Conservation (phyloP, 768 basidiomycete genomes). For the Lyophyllum shimeji region DNA sequence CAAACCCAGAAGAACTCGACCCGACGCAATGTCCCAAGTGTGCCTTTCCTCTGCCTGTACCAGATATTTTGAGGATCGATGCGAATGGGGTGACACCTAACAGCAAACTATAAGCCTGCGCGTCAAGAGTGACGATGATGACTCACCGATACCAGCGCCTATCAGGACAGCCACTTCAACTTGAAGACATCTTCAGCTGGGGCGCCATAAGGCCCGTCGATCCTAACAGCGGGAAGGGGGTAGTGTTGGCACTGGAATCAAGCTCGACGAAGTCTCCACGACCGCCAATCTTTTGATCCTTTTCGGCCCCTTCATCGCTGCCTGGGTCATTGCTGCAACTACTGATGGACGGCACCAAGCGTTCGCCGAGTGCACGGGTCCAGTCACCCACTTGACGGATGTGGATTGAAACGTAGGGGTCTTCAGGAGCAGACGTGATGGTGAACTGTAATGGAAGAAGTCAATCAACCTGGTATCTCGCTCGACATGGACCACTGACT, state of each 20-base stretch:
- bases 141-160: slow-evolving; percentile 88
- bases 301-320: slow-evolving; percentile 75
- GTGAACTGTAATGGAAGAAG: slow-evolving; percentile 61
- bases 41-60: slow-evolving; percentile 83
- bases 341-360: slow-evolving; percentile 78
- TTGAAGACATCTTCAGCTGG: slow-evolving; percentile 91
- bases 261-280: slow-evolving; percentile 86
- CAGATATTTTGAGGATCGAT: slow-evolving; percentile 93
- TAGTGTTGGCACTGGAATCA: slow-evolving; percentile 46
- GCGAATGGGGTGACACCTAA: slow-evolving; percentile 92
- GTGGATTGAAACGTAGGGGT: slow-evolving; percentile 89
- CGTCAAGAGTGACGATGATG: background rate
- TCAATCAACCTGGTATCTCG: background rate
- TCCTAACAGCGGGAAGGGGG: slow-evolving; percentile 68
- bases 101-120: slow-evolving; percentile 5
- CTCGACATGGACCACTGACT: slow-evolving; percentile 47
- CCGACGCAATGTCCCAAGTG: slow-evolving; percentile 75
- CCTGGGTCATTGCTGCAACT: slow-evolving; percentile 75
- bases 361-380: slow-evolving; percentile 80
- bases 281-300: slow-evolving; percentile 44
- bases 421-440: slow-evolving; percentile 93
- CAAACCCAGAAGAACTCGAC: slow-evolving; percentile 97
- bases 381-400: slow-evolving; percentile 94
- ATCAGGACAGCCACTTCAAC: slow-evolving; percentile 88
- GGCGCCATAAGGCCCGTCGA: slow-evolving; percentile 93